phyloP scores from a whole-genome alignment of 768 basidiomycete species.

The Podaxis rugospora region DNA sequence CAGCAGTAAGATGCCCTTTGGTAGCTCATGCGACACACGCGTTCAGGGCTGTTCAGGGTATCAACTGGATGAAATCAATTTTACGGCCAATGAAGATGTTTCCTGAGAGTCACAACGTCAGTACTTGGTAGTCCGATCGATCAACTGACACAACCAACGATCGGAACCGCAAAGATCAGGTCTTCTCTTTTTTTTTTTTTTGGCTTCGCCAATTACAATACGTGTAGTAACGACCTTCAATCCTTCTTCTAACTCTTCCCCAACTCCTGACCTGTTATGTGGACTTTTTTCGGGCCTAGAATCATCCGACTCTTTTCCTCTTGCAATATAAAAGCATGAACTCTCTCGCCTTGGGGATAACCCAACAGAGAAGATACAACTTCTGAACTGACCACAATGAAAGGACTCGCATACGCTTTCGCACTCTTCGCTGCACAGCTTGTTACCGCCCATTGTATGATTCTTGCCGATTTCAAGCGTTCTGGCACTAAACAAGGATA shows the following conservation, averaged over 20 bases:
- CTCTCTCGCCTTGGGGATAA: neutral
- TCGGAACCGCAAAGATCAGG: no score
- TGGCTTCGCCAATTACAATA: neutral
- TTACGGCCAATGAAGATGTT: neutral
- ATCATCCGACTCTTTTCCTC: conserved; percentile 7
- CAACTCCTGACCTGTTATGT: neutral
- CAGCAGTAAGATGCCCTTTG: no score
- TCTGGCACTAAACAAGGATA: neutral
- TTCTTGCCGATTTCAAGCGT: neutral
- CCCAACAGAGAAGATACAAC: neutral
- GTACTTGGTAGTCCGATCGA: neutral
- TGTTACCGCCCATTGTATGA: neutral
- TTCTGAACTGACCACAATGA: neutral
- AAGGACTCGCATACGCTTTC: neutral
- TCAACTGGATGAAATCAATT: neutral
- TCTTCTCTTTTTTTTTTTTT: neutral
- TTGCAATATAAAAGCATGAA: neutral
- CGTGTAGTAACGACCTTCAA: neutral
- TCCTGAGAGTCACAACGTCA: neutral
- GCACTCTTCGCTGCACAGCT: conserved; percentile 1
- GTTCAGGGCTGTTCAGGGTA: neutral
- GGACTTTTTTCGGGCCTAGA: conserved; percentile 8
- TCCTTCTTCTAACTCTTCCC: neutral
- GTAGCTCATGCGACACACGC: neutral
- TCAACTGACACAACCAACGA: neutral